Evolutionary conservation across 768 basidiomycete genomes (phyloP), one percentile per base, ranked within the genome.

Genomic region (Serendipita indica): DNA sequence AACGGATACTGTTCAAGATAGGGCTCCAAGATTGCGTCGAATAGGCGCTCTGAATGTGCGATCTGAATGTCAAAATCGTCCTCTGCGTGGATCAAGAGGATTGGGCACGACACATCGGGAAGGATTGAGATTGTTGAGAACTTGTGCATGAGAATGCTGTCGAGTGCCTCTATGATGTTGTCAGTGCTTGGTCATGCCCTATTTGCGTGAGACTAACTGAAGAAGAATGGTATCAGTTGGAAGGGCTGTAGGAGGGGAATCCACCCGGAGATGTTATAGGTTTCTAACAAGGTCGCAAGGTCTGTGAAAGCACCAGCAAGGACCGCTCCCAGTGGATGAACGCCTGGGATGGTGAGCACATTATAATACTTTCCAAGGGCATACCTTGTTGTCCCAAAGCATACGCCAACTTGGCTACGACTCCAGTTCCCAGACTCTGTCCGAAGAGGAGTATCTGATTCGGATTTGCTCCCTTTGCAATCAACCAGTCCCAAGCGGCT

Each of bases 371-470:
- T 10, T 37, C 10, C 35, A 18, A 37, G 18, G 10, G 5, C 41
- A 22, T 62, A 71, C 72, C 73, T 60, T 78, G 73, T 1, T 60
- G 61, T 12, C 71, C 70, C 2, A 81, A 68, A 46, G 68, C 62
- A 27, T 67, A 72, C 14, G 70, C 74, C 7, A 76, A 67, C 57
- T 65, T 73, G 27, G 73, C 73, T 0, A 70, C 75, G 1, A 97
- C 85, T 0, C 83, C 91, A 0, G 92, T 92, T 1, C 93, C 93
- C 12, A 98, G 72, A 63, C 89, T 92, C 64, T 93, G 90, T 0
- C 93, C 93, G 2, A 89, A 73, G 39, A 98, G 68, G 2, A 90
- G 72, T 34, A 96, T 74, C 60, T 83, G 73, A 33, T 79, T 71
- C 0, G 78, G 69, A 25, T 68, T 69, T 6, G 81, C 83, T 16